Evolutionary conservation across 2,329 filamentous ascomycete species (phyloP).

Genomic region (Epichloe typhina): DNA sequence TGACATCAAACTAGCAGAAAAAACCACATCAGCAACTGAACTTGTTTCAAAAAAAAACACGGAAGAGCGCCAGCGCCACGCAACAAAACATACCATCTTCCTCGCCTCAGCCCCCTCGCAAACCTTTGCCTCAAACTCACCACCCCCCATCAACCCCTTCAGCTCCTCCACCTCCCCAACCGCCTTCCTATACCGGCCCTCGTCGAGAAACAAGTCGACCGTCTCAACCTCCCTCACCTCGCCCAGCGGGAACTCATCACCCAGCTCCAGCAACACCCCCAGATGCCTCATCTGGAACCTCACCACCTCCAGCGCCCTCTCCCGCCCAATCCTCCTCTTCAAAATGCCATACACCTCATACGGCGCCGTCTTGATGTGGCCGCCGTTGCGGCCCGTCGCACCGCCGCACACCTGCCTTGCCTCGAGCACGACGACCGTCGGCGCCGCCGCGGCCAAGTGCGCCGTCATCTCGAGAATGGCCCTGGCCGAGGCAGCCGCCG

Average conservation of each 20-base stretch:
- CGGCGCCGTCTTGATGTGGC: conserved; percentile 33
- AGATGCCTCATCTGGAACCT: conserved; percentile 32
- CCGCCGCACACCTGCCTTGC: conserved; percentile 35
- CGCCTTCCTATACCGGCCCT: conserved; percentile 20
- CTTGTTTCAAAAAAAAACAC: no score
- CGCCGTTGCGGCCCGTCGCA: conserved; percentile 41
- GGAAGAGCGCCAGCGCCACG: no score
- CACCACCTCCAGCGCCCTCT: conserved; percentile 26
- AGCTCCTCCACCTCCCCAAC: conserved; percentile 20
- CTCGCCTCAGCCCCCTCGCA: conserved; percentile 23
- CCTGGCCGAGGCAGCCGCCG: conserved; percentile 23
- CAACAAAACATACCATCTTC: conserved; percentile 11
- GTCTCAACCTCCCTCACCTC: conserved; percentile 33
- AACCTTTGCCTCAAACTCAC: conserved; percentile 19
- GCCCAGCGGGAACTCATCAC: conserved; percentile 19
- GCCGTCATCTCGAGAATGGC: conserved; percentile 15
- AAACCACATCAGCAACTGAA: not conserved
- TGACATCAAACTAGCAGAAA: conserved; percentile 20
- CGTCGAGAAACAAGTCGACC: conserved; percentile 31
- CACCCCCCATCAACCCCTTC: conserved; percentile 23
- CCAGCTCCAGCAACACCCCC: conserved; percentile 24
- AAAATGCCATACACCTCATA: conserved; percentile 27
- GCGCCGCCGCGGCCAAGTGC: not conserved
- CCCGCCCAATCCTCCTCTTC: conserved; percentile 16
- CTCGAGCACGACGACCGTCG: conserved; percentile 33